Base-by-base conservation (phyloP, 2,329 filamentous ascomycete species). In the Zymoseptoria tritici region DNA sequence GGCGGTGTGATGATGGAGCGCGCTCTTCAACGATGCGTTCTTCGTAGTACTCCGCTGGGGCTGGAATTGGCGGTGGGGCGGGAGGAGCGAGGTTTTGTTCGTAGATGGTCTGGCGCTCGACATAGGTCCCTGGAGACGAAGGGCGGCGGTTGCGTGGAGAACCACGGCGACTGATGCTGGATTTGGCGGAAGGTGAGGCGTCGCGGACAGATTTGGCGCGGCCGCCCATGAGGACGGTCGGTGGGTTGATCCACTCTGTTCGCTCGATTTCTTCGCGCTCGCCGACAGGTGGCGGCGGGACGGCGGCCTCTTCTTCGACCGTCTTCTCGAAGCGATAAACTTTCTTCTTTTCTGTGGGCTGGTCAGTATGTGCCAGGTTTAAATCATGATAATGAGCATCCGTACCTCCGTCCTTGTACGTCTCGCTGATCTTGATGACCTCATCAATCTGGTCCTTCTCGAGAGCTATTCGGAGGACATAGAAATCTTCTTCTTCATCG, bases 361-460 rank as follows among this genome's bases (percentile, higher is more conserved):
- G 55, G 59, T 71, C 53, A 70, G 69, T 31, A 22, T 13, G 11
- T 36, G n/a, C 8, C 16, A 29, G 9, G 52, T 21, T 31, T 3
- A 16, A n/a, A 46, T 46, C 36, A 46, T 46, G n/a, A 11, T 11
- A 22, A 29, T 29, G 26, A n/a, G n/a, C 49, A 2, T 13, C 66
- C 76, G 57, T 70, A 78, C 78, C 73, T 55, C 68, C 72, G 55
- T 78, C 76, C 70, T 78, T 78, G 75, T 90, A 91, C 31, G 88
- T 85, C 69, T 91, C 89, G 74, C 90, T 95, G 55, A 91, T 79
- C 68, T 85, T 87, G 68, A 97, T 88, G 52, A 97, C 81, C 69
- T 95, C 89, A 67, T 97, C 91, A 64, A 97, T 97, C 68, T 96
- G 91, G 19, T 93, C 85, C 68, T 95, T 92, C 16, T 90, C 89